phyloP scores from a whole-genome alignment of 2,329 filamentous ascomycete genomes.

The Laburnicola sp. region DNA sequence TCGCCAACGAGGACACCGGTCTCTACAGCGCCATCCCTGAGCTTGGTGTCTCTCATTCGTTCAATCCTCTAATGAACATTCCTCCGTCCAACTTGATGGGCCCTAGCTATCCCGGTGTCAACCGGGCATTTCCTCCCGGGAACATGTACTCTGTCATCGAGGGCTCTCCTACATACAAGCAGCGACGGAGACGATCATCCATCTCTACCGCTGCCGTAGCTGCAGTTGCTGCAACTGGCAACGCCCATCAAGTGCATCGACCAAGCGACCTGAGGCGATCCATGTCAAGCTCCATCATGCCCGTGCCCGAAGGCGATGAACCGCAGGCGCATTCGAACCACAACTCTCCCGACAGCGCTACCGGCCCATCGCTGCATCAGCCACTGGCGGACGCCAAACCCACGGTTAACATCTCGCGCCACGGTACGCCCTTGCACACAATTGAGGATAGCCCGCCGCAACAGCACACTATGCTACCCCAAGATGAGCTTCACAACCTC shows the following conservation, averaged over 20 bases:
- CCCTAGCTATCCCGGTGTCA: slow-evolving; percentile 74
- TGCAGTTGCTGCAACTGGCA: slow-evolving; percentile 62
- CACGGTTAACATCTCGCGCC: slow-evolving; percentile 77
- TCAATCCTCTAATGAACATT: slow-evolving; percentile 89
- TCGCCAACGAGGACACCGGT: slow-evolving; percentile 96
- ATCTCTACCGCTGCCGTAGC: slow-evolving; percentile 80
- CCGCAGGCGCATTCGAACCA: slow-evolving; percentile 56
- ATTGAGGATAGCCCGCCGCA: slow-evolving; percentile 80
- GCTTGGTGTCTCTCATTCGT: slow-evolving; percentile 71
- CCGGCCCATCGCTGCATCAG: slow-evolving; percentile 59
- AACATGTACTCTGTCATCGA: slow-evolving; percentile 96
- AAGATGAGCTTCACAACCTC: slow-evolving; percentile 66
- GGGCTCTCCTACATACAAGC: slow-evolving; percentile 98
- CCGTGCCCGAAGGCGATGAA: slow-evolving; percentile 78
- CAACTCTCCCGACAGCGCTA: slow-evolving; percentile 76
- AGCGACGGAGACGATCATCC: slow-evolving; percentile 88
- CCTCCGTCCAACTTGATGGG: slow-evolving; percentile 82
- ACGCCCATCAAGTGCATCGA: slow-evolving; percentile 67
- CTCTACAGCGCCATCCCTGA: slow-evolving; percentile 95
- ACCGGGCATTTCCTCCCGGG: slow-evolving; percentile 67
- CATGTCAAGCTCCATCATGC: slow-evolving; percentile 82
- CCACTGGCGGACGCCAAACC: slow-evolving; percentile 73
- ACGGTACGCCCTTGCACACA: slow-evolving; percentile 85
- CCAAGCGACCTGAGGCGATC: slow-evolving; percentile 91
- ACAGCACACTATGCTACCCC: slow-evolving; percentile 68